A percentile compares a stretch with the other conserved stretches of the same genome.
Conservation (phyloP, 148 eudicot genomes). For the Vaccinium vitisidaea region DNA sequence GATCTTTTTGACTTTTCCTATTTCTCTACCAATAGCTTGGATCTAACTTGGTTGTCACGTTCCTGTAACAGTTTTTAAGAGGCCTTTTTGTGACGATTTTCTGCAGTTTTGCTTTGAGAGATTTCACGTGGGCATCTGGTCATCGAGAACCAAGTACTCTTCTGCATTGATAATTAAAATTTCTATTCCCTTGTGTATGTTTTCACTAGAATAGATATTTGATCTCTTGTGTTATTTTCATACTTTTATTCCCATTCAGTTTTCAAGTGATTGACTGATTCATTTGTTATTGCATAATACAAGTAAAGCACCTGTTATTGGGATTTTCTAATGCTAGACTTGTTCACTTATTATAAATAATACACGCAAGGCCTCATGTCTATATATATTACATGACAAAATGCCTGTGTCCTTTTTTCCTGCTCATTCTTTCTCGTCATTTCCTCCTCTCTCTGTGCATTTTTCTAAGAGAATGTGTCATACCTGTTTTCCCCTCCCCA, state of each 20-base stretch:
- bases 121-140: slow-evolving; percentile 80
- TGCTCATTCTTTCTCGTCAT: neutral
- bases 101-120: slow-evolving; percentile 72
- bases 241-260: neutral
- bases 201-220: neutral
- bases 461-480: neutral
- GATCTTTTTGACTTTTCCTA: neutral
- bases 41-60: slow-evolving; percentile 23
- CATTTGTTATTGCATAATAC: neutral
- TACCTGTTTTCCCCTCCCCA: neutral
- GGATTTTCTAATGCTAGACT: neutral
- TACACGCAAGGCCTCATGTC: neutral
- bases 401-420: neutral
- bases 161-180: slow-evolving; percentile 12
- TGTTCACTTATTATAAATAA: neutral
- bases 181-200: neutral
- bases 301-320: neutral
- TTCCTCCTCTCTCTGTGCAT: neutral
- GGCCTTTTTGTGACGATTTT: slow-evolving; percentile 81
- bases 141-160: slow-evolving; percentile 69
- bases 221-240: neutral
- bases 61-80: slow-evolving; percentile 61
- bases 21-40: neutral
- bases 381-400: neutral
- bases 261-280: neutral